A percentile compares a stretch with the other conserved stretches of the same genome.
Conservation (phyloP, 2,329 filamentous ascomycete species). For the Fusarium duplospermum region DNA sequence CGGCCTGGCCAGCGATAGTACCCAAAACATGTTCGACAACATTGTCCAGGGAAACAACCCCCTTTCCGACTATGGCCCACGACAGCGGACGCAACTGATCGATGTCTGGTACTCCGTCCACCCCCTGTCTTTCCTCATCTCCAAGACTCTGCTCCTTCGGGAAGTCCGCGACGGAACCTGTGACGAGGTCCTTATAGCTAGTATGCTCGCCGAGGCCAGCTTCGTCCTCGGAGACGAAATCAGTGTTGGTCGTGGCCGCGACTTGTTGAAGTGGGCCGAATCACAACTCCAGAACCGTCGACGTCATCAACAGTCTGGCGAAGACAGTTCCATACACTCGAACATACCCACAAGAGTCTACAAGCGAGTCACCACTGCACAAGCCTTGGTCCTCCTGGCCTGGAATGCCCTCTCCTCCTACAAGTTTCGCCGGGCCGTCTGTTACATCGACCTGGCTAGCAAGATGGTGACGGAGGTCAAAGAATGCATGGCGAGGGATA, state of each 20-base stretch:
- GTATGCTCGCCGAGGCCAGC: constrained; percentile 54
- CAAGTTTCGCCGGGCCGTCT: constrained; percentile 49
- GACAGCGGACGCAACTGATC: constrained; percentile 51
- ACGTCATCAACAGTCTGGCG: constrained; percentile 30
- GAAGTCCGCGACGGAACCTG: constrained; percentile 53
- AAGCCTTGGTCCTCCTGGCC: constrained; percentile 50
- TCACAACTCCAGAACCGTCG: constrained; percentile 48
- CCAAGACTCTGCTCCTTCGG: constrained; percentile 54
- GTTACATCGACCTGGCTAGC: constrained; percentile 50
- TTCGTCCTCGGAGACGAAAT: constrained; percentile 47
- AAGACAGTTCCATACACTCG: constrained; percentile 37
- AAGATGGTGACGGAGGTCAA: constrained; percentile 48
- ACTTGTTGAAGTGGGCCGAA: constrained; percentile 50
- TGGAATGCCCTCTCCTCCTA: constrained; percentile 51
- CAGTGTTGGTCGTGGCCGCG: constrained; percentile 44
- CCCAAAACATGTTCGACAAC: constrained; percentile 48
- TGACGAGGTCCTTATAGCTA: constrained; percentile 53
- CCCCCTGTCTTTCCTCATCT: constrained; percentile 54
- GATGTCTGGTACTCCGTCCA: constrained; percentile 57
- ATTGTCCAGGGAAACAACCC: constrained; percentile 38
- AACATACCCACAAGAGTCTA: constrained; percentile 49
- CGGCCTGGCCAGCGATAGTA: constrained; percentile 44
- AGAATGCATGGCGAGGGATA: constrained; percentile 44
- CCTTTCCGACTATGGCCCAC: constrained; percentile 45
- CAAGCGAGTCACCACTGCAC: constrained; percentile 48